phyloP scores from a whole-genome alignment of 441 rosid species.

The Iberis amara region DNA sequence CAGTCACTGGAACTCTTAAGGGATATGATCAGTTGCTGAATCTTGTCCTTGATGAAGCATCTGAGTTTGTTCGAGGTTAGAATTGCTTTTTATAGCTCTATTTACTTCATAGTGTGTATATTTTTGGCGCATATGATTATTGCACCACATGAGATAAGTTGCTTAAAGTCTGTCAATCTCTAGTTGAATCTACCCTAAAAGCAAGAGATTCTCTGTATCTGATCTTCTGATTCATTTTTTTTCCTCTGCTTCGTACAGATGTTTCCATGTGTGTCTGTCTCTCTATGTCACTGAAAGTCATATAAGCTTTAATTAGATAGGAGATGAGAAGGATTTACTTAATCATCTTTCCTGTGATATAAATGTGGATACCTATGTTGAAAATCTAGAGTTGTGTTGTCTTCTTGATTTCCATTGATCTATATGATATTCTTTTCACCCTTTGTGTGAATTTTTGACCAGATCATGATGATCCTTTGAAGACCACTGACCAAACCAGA shows the following conservation, averaged over 20 bases:
- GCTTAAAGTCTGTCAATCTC: neutral
- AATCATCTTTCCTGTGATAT: neutral
- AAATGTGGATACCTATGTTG: neutral
- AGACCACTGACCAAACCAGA: constrained; percentile 90
- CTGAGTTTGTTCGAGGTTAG: constrained; percentile 68
- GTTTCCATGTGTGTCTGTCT: neutral
- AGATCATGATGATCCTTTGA: constrained; percentile 91
- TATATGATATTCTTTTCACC: neutral
- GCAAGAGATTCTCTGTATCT: neutral
- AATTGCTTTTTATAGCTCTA: neutral
- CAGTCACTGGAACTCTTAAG: constrained; percentile 85
- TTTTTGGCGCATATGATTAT: neutral
- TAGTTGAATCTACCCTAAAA: neutral
- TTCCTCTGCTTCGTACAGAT: neutral
- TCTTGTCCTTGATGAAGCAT: constrained; percentile 87
- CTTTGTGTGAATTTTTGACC: constrained; percentile 23
- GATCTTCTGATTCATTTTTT: neutral
- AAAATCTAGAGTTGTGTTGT: neutral
- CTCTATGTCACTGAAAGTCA: neutral
- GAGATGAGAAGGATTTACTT: neutral
- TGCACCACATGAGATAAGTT: neutral
- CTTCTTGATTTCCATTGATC: neutral
- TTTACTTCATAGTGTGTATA: neutral
- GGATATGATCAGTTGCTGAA: constrained; percentile 91
- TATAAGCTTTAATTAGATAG: neutral